These are phyloP conservation scores for Immersiporthe knoxdaviesiana DNA, from an alignment of 2,329 filamentous ascomycete species.

Conservation along the genomic window DNA sequence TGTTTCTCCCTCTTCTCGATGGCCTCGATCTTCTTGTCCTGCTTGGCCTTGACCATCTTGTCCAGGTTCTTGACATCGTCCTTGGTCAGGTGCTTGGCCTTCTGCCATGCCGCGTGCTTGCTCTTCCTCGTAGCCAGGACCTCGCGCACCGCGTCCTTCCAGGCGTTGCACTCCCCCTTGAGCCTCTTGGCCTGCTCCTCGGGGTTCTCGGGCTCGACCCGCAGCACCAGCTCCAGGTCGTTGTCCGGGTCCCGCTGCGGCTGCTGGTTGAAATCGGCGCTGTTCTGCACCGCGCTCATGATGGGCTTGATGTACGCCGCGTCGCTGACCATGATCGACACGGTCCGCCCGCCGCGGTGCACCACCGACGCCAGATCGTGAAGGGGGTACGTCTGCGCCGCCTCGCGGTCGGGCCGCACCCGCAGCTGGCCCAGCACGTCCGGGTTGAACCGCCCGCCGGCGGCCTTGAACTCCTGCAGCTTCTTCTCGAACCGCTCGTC, in stretches of 20 bases:
- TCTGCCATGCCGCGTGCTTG: slow-evolving; percentile 53
- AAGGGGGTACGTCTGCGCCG: slow-evolving; percentile 48
- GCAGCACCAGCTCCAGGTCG: slow-evolving; percentile 60
- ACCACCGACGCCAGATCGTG: slow-evolving; percentile 59
- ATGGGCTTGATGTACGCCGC: slow-evolving; percentile 54
- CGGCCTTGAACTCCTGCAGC: slow-evolving; percentile 46
- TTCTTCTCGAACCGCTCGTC: slow-evolving; percentile 44
- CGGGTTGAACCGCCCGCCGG: slow-evolving; percentile 56
- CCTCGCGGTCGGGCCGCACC: slow-evolving; percentile 42
- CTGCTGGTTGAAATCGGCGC: slow-evolving; percentile 62
- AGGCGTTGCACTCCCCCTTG: slow-evolving; percentile 52
- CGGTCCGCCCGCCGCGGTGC: slow-evolving; percentile 46
- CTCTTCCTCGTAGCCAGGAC: slow-evolving; percentile 53
- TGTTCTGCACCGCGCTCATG: slow-evolving; percentile 57
- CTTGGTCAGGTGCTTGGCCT: slow-evolving; percentile 46
- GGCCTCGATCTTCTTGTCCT: slow-evolving; percentile 57
- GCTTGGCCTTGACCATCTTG: slow-evolving; percentile 53
- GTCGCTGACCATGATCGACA: slow-evolving; percentile 45
- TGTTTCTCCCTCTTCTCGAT: slow-evolving; percentile 56
- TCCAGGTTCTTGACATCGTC: slow-evolving; percentile 48
- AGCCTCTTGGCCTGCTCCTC: slow-evolving; percentile 51
- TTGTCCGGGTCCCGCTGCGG: slow-evolving; percentile 61
- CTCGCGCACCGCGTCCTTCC: slow-evolving; percentile 54
- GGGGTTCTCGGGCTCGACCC: slow-evolving; percentile 55
- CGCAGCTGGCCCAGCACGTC: slow-evolving; percentile 51